phyloP scores from a whole-genome alignment of 345 rosid species.

The Euclidium syriacum region DNA sequence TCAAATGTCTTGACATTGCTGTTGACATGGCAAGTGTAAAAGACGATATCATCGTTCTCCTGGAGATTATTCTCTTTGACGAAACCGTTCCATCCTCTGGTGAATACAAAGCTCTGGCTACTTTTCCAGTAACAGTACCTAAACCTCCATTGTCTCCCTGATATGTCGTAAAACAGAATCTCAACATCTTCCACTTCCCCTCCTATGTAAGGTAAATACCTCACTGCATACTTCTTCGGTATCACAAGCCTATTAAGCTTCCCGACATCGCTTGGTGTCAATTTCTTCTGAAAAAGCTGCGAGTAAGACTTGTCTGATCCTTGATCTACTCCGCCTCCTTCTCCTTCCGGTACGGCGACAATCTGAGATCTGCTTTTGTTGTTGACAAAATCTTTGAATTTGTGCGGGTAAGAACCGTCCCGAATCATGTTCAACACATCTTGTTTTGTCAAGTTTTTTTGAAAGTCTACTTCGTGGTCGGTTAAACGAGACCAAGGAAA shows the following conservation, averaged over 20 bases:
- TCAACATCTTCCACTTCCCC: conserved; percentile 30
- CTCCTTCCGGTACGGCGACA: not conserved
- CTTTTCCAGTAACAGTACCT: conserved; percentile 83
- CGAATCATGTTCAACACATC: conserved; percentile 40
- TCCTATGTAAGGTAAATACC: conserved; percentile 38
- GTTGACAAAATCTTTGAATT: conserved; percentile 34
- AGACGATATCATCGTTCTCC: conserved; percentile 43
- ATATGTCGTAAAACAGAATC: conserved; percentile 47
- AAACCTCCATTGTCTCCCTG: conserved; percentile 61
- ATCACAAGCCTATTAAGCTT: conserved; percentile 79
- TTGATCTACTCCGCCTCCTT: not conserved
- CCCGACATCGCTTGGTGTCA: conserved; percentile 83
- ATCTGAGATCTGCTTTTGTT: conserved; percentile 5
- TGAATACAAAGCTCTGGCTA: conserved; percentile 80
- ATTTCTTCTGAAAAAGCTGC: conserved; percentile 53
- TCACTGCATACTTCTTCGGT: conserved; percentile 57
- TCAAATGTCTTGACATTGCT: not conserved
- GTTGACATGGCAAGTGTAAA: conserved; percentile 36
- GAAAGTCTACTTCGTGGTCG: conserved; percentile 37
- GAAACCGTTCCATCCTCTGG: conserved; percentile 72
- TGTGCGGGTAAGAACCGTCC: conserved; percentile 49
- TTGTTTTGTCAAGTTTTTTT: conserved; percentile 26
- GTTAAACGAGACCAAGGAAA: conserved; percentile 35
- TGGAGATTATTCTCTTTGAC: conserved; percentile 56
- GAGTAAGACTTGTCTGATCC: conserved; percentile 16